Evolutionary conservation across 202 grass and related monocot species (phyloP), one percentile per base, ranked within the genome.

Genomic region (Eragrostis tef): DNA sequence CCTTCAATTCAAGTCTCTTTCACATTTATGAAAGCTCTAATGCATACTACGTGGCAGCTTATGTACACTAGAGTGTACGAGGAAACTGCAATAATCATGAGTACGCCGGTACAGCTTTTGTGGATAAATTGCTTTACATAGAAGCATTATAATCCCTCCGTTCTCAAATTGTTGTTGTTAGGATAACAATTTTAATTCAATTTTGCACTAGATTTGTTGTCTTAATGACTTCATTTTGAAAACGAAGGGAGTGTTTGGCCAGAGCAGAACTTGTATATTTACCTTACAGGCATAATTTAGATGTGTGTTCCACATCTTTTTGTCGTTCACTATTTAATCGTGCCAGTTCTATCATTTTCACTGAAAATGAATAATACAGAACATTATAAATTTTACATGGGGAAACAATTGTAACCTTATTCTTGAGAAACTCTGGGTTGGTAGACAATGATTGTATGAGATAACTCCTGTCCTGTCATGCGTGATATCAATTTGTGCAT

Each of bases 391-490:
- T 44, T 16, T 64, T 64, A 49, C 6, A 57, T 56, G 49, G 20
- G 42, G 27, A 61, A 61, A 61, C 6, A 61, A 13, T 61, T 61
- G 58, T 61, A 61, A 90, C 91, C 91, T 90, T 93, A 63, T 93
- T 93, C 54, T 88, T 93, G 15, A 93, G 88, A 78, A 44, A 93
- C 80, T 93, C 88, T 22, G 91, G 91, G 60, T 90, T 88, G 24
- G 91, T 93, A 25, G 91, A 93, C 34, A 93, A 85, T 12, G 86
- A 88, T 75, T 90, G 82, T 77, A 93, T 84, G 36, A 93, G 82
- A 88, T 82, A 71, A 86, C 66, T 84, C 60, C 72, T 85, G 49
- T 93, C 86, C 91, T 93, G 86, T 81, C 34, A 47, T 4, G 16
- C 4, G 25, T 75, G 44, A 71, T 56, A 51, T 20, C n/a, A 75